Base-by-base conservation (phyloP, 202 grass and related monocot species). In the Dendrocalamus latiflorus region DNA sequence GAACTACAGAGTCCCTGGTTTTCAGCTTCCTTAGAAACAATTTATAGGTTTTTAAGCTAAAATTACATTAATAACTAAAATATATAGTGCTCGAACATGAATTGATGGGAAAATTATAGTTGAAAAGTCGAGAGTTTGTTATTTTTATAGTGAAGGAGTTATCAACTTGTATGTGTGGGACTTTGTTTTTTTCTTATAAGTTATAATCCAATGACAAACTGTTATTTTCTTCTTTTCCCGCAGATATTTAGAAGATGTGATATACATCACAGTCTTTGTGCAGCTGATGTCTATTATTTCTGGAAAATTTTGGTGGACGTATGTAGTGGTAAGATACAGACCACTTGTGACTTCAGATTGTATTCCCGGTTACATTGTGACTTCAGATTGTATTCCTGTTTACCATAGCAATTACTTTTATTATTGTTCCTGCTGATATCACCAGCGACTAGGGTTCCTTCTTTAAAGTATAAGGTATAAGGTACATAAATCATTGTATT, bases 281-380 rank as follows among this genome's bases (percentile, higher is more conserved):
- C 93, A 96, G 61, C 74, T 96, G 54, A 85, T 72, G 62, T 96
- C 96, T 62, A 94, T 99, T 76, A 84, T 96, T 84, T 96, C 91
- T 84, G 96, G 64, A 78, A 99, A 99, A 68, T 92, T 99, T 89
- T 99, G 93, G 96, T 99, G 89, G 96, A 95, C 91, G 50, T 99
- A 94, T 79, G 45, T 94, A 69, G 93, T 96, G 91, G 96, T 99
- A 92, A 83, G 89, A 89, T 76, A 74, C 13, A 11, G 1, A 36
- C 14, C 33, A 70, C 54, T 83, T 45, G 59, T 59, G 28, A 51
- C 25, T 70, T 67, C 72, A 71, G 72, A 71, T 58, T 79, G 20
- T 68, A 75, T 57, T 85, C 78, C 13, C 6, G 10, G 74, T 38
- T 55, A 66, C 59, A 33, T 83, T 45, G 64, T 59, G 36, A 51